Evolutionary conservation across 305 asterid species (phyloP).

Genomic region (Salvia sclarea): DNA sequence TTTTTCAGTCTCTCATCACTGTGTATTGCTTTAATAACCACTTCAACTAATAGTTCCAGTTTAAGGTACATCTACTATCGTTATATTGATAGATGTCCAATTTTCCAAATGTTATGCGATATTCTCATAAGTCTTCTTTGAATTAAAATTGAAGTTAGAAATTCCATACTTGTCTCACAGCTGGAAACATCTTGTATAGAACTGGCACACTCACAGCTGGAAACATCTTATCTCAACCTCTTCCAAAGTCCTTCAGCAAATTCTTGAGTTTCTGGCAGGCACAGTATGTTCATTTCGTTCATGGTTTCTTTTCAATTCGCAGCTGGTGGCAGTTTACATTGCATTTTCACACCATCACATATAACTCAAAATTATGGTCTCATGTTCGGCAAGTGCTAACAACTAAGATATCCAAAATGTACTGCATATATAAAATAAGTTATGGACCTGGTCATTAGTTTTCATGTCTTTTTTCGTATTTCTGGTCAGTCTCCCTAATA

Average conservation of each 20-base stretch:
- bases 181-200: neutral
- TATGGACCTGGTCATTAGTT: neutral
- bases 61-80: neutral
- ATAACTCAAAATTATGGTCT: neutral
- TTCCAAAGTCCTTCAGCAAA: neutral
- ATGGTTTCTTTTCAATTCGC: neutral
- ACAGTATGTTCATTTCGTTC: neutral
- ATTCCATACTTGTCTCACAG: too few species aligned
- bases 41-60: conserved; percentile 11
- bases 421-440: neutral
- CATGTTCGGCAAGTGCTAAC: too few species aligned
- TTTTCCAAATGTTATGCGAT: neutral
- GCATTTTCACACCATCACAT: neutral
- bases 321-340: conserved; percentile 7
- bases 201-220: neutral
- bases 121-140: neutral
- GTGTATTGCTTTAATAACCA: conserved; percentile 31
- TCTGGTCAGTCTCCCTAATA: neutral
- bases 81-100: neutral
- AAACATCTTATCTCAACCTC: neutral
- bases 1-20: conserved; percentile 52
- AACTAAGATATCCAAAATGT: neutral
- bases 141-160: neutral
- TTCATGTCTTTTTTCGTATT: neutral
- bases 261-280: neutral